phyloP scores from a whole-genome alignment of 495 filamentous ascomycete species.

The Aspergillus cristatus region DNA sequence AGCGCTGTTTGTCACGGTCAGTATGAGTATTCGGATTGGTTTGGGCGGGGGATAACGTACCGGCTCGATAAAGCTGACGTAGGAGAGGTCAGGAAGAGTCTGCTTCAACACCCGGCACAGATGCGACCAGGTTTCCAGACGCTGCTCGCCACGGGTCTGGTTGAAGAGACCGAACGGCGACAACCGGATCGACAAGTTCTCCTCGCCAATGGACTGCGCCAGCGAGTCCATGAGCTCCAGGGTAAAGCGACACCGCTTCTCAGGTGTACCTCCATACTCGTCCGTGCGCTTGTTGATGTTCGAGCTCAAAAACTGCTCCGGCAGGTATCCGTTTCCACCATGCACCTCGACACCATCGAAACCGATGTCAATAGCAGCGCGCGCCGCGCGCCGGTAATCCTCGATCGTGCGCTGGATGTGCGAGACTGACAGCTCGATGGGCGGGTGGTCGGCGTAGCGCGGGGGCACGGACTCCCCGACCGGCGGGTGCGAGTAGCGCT shows the following conservation, averaged over 20 bases:
- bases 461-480: slow-evolving; percentile 26
- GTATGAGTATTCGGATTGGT: neutral
- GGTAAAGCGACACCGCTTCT: slow-evolving; percentile 37
- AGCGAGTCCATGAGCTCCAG: slow-evolving; percentile 32
- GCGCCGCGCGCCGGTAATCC: slow-evolving; percentile 21
- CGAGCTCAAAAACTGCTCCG: slow-evolving; percentile 38
- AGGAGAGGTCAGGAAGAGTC: slow-evolving; percentile 34
- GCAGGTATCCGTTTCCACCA: slow-evolving; percentile 42
- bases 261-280: slow-evolving; percentile 36
- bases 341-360: slow-evolving; percentile 46
- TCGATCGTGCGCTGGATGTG: slow-evolving; percentile 28
- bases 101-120: slow-evolving; percentile 42
- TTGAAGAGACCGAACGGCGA: slow-evolving; percentile 43
- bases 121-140: slow-evolving; percentile 43
- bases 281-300: slow-evolving; percentile 41
- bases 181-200: slow-evolving; percentile 17
- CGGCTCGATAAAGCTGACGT: slow-evolving; percentile 46
- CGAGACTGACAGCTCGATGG: slow-evolving; percentile 33
- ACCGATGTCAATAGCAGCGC: slow-evolving; percentile 15
- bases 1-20: slow-evolving; percentile 25
- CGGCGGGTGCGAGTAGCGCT: slow-evolving; percentile 27
- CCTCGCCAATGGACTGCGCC: slow-evolving; percentile 17
- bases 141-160: slow-evolving; percentile 34
- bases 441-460: slow-evolving; percentile 36
- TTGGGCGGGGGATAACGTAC: slow-evolving; percentile 14